Percentiles rank a stretch among this genome's conserved stretches.
phyloP scores from a whole-genome alignment of 2,329 filamentous ascomycete species.

The Botrytis tulipae region DNA sequence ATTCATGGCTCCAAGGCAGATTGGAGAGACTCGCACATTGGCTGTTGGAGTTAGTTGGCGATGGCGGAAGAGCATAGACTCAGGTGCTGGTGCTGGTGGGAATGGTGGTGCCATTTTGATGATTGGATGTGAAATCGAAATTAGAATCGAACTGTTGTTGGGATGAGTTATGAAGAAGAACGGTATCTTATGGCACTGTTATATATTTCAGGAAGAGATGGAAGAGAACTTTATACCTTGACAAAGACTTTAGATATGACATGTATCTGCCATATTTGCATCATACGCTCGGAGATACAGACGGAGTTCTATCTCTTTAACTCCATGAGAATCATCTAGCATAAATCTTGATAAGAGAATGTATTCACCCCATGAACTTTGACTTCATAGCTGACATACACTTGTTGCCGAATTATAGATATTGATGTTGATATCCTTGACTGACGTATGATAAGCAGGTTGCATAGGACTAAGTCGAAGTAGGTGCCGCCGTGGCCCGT shows the following conservation, averaged over 20 bases:
- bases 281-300: neutral
- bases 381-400: neutral
- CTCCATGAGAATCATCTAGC: neutral
- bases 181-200: neutral
- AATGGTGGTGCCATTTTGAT: constrained; percentile 23
- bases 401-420: neutral
- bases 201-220: neutral
- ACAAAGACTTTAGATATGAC: neutral
- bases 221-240: constrained; percentile 3
- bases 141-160: neutral
- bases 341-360: neutral
- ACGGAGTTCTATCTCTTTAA: neutral
- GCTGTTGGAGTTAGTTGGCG: constrained; percentile 65
- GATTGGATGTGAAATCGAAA: neutral
- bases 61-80: constrained; percentile 62
- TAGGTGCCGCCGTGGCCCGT: neutral
- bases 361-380: neutral
- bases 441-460: neutral
- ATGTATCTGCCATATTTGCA: neutral
- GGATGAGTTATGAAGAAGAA: neutral
- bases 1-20: constrained; percentile 65
- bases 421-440: neutral
- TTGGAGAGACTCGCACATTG: constrained; percentile 61
- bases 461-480: neutral
- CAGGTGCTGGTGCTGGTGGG: constrained; percentile 40